A percentile compares a stretch with the other conserved stretches of the same genome.
phyloP scores from a whole-genome alignment of 345 rosid genomes.

The Mangifera indica region DNA sequence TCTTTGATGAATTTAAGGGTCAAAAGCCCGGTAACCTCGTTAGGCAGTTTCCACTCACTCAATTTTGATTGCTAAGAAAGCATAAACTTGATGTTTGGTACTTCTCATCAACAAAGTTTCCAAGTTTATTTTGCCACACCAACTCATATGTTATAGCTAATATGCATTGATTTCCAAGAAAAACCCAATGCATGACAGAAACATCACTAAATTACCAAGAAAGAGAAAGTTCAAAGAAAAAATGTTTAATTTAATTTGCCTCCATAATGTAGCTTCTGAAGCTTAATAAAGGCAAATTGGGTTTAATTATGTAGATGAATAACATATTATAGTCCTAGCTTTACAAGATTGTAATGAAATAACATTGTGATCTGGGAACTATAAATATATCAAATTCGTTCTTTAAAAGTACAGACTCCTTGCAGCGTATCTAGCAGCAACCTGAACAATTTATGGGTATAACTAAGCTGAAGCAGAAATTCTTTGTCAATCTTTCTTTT shows the following conservation, averaged over 20 bases:
- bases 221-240: neutral
- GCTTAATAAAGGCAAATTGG: too few species aligned
- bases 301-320: neutral
- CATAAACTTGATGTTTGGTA: neutral
- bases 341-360: neutral
- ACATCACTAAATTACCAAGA: neutral
- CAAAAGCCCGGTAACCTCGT: neutral
- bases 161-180: neutral
- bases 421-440: neutral
- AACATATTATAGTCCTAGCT: neutral
- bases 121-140: neutral
- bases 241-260: neutral
- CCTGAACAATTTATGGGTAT: neutral
- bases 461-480: neutral
- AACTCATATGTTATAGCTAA: neutral
- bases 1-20: neutral
- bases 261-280: neutral
- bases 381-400: neutral
- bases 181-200: neutral
- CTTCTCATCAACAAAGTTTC: constrained; percentile 3
- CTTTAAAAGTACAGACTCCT: neutral
- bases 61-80: neutral
- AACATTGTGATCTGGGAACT: neutral
- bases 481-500: neutral
- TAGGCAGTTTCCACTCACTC: neutral